Percentiles rank a stretch among this genome's conserved stretches.
These are phyloP conservation scores for Gossypium bickii DNA, from an alignment of 345 rosid genomes.

Conservation along the genomic window DNA sequence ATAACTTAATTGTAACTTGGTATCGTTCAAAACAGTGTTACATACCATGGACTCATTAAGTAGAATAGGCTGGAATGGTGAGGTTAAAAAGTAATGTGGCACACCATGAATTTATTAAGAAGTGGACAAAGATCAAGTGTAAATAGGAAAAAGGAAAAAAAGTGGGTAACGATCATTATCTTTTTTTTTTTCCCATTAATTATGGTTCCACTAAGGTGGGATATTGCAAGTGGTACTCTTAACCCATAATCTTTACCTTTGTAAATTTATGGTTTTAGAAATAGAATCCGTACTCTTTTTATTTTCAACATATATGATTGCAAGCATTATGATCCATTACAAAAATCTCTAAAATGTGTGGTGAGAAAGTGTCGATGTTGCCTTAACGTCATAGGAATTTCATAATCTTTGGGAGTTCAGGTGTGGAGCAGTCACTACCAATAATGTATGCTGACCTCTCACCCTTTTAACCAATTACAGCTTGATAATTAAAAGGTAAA, in stretches of 20 bases:
- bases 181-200: neutral
- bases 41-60: too few relatives aligned
- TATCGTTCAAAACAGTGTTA: too few relatives aligned
- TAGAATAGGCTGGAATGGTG: too few relatives aligned
- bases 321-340: neutral
- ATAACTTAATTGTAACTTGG: too few relatives aligned
- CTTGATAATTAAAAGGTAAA: too few relatives aligned
- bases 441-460: too few relatives aligned
- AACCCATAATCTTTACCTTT: neutral
- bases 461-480: too few relatives aligned
- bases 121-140: neutral
- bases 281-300: conserved; percentile 1
- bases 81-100: too few relatives aligned
- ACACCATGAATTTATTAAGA: too few relatives aligned
- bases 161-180: neutral
- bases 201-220: neutral
- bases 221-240: conserved; percentile 4
- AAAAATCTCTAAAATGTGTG: neutral
- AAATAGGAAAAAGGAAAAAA: neutral
- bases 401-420: too few relatives aligned
- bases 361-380: neutral
- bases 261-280: neutral
- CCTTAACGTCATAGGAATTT: neutral
- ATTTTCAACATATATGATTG: neutral
- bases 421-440: neutral